Evolutionary conservation across 139 green algal species (phyloP).

Genomic region (Zygnema cylindricum): DNA sequence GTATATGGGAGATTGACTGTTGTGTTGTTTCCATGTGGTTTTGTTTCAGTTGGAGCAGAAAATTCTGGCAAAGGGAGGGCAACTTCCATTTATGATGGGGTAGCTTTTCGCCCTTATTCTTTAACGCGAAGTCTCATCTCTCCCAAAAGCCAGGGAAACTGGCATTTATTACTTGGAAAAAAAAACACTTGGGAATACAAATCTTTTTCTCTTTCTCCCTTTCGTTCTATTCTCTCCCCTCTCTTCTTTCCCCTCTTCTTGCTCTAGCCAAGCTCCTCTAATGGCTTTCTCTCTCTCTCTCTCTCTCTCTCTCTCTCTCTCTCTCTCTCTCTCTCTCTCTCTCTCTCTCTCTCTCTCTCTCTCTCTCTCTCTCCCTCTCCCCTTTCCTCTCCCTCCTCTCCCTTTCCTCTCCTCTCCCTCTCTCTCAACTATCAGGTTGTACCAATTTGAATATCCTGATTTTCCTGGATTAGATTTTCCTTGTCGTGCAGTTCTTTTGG

Average conservation of each 20-base stretch:
- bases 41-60: conserved; percentile 25
- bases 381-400: background rate
- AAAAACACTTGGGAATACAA: background rate
- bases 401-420: too few relatives aligned
- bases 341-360: background rate
- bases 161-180: background rate
- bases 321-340: background rate
- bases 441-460: too few relatives aligned
- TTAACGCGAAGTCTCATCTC: too few relatives aligned
- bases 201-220: background rate
- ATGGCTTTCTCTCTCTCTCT: background rate
- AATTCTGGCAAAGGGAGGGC: conserved; percentile 20
- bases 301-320: background rate
- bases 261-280: background rate
- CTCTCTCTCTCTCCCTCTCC: background rate
- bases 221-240: background rate
- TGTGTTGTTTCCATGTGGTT: conserved; percentile 8
- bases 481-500: too few relatives aligned
- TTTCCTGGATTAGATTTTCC: too few relatives aligned
- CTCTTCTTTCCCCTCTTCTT: background rate
- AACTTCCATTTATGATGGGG: conserved; percentile 31
- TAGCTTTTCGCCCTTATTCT: too few relatives aligned
- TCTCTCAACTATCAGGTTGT: too few relatives aligned
- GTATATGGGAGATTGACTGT: background rate
- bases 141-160: background rate